Base-by-base conservation (phyloP, 2,329 filamentous ascomycete genomes). In the Hirsutella thompsonii region DNA sequence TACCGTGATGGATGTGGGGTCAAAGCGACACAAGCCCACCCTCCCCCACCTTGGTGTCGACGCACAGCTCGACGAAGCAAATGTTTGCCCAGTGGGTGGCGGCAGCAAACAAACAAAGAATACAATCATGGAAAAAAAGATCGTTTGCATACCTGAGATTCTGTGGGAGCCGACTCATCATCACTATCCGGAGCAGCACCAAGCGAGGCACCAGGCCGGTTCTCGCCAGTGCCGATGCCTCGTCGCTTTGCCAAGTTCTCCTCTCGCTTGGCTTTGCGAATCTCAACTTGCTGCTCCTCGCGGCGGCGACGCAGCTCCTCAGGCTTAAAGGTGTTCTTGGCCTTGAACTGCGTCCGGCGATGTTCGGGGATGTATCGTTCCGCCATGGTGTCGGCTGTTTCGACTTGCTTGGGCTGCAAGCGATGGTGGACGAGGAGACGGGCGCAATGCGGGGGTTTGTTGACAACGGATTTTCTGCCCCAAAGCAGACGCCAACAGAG, bases 321-420 rank as follows among this genome's bases (percentile, higher is more conserved):
- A 56, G 90, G 90, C 79, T 95, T 95, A 76, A 98, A 96, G 58
- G 87, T 87, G 68, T 86, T 90, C 78, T 95, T 95, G 42, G 92
- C 92, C 83, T 98, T 98, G 81, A 94, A 98, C 72, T 94, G 89
- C 52, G 87, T 95, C 62, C 92, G 89, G 66, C 92, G 88, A 74
- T 98, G 92, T 73, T 98, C 92, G 64, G 92, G 92, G 60, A 98
- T 98, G 73, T 95, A 98, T 59, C 92, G 86, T 66, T 98, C 92
- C 66, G 92, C 84, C 92, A 98, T 98, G 69, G 56, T 81, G 64
- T 61, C 61, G 60, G 60, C 20, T 34, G 29, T 43, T 59, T 52
- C 50, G 44, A 50, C 39, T 50, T 50, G 44, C 46, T 46, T 36
- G 42, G 40, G 44, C 39, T 30, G 36, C 34, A 36, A 47, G 36